Percentiles rank a stretch among this genome's conserved stretches.
phyloP scores from a whole-genome alignment of 495 filamentous ascomycete species.

The Aspergillus nidulans region DNA sequence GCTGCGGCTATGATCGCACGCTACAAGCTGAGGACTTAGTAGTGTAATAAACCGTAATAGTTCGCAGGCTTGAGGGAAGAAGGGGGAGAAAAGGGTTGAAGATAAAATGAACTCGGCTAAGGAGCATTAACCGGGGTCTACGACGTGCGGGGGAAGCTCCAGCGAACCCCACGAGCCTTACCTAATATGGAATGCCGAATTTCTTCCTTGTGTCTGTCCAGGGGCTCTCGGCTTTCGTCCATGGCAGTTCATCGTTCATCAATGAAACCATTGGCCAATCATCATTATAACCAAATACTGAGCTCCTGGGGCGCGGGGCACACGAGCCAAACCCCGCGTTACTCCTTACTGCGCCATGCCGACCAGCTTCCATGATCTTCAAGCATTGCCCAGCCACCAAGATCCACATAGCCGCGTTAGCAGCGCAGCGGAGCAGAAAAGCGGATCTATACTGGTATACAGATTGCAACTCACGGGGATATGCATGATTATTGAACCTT shows the following conservation, averaged over 20 bases:
- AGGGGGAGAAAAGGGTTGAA: not conserved
- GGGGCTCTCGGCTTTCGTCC: not conserved
- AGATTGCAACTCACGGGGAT: not conserved
- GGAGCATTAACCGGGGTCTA: not conserved
- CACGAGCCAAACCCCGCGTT: not conserved
- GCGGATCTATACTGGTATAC: not conserved
- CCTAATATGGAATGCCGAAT: not conserved
- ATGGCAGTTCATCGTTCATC: not conserved
- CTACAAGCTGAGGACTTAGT: not conserved
- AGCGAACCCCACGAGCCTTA: not conserved
- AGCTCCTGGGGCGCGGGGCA: not conserved
- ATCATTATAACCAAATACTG: not conserved
- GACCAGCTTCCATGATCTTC: not conserved
- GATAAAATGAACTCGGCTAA: not conserved
- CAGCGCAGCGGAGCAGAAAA: not conserved
- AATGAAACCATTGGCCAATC: not conserved
- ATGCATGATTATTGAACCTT: not conserved
- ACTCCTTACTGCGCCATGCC: not conserved
- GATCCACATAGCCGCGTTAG: not conserved
- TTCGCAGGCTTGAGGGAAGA: not conserved
- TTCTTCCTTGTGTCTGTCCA: not conserved
- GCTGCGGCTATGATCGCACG: not conserved
- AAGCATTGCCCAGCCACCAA: not conserved
- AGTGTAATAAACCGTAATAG: not conserved
- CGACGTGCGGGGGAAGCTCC: constrained; percentile 3